Evolutionary conservation across 2,329 filamentous ascomycete species (phyloP).

Genomic region (Colletotrichum abscissum): DNA sequence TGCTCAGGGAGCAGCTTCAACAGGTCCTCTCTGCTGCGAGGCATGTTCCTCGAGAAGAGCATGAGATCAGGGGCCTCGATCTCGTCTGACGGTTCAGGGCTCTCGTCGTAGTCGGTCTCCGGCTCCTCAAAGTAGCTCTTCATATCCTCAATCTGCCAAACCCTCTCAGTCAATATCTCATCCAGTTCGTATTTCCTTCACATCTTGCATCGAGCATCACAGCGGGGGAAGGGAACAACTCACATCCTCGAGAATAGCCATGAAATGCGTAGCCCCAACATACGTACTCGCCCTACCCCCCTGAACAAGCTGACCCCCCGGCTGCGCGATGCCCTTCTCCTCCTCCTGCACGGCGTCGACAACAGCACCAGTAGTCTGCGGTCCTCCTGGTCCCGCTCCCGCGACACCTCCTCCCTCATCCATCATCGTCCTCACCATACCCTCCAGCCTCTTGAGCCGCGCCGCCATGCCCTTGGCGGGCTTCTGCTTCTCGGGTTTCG

Average conservation of each 20-base stretch:
- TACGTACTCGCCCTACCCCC: conserved; percentile 59
- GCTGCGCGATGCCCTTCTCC: conserved; percentile 35
- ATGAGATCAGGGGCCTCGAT: conserved; percentile 55
- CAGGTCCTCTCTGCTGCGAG: conserved; percentile 57
- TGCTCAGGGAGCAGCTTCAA: conserved; percentile 60
- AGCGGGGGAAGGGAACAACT: conserved; percentile 39
- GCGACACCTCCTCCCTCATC: conserved; percentile 46
- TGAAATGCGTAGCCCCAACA: conserved; percentile 69
- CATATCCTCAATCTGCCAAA: conserved; percentile 65
- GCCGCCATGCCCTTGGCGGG: conserved; percentile 64
- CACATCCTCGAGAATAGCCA: conserved; percentile 71
- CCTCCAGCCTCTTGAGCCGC: conserved; percentile 65
- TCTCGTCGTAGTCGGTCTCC: conserved; percentile 49
- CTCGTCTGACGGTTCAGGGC: conserved; percentile 46
- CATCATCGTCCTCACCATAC: conserved; percentile 68
- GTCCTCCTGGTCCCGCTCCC: not conserved
- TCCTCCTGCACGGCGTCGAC: not conserved
- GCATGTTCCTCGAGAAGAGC: conserved; percentile 51
- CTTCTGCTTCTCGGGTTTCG: conserved; percentile 53
- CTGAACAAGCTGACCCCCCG: conserved; percentile 55
- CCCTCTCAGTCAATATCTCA: conserved; percentile 26
- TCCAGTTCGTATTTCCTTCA: not conserved
- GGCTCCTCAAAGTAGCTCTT: conserved; percentile 67
- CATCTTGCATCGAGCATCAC: too few species aligned
- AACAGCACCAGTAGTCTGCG: not conserved